Conservation (phyloP, 163 green algal genomes). For the Scenedesmus sp. region DNA sequence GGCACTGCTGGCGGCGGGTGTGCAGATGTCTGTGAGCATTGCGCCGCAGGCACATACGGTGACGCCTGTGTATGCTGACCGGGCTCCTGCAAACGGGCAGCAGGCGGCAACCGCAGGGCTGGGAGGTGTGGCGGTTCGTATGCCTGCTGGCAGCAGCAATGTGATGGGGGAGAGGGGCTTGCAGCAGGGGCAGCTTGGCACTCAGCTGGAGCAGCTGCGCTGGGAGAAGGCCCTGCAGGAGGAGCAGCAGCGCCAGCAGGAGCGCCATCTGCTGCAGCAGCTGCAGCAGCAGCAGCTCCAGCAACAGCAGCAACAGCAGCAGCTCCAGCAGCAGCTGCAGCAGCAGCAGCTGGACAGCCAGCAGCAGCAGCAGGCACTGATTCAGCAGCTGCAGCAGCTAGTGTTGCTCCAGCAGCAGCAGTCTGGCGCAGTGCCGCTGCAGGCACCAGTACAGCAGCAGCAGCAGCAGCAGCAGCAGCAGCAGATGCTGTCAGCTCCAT, state of each 20-base stretch:
- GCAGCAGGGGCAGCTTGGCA: neutral
- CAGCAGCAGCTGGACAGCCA: slow-evolving; percentile 17
- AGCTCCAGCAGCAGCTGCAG: neutral
- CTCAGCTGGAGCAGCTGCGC: neutral
- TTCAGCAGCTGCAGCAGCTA: slow-evolving; percentile 17
- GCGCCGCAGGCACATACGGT: neutral
- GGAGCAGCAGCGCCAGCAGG: slow-evolving; percentile 3
- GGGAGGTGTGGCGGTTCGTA: neutral
- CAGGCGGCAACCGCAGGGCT: neutral
- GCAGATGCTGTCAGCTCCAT: neutral
- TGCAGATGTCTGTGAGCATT: neutral
- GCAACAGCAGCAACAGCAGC: slow-evolving; percentile 6
- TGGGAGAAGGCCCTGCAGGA: slow-evolving; percentile 1
- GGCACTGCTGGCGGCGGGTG: neutral
- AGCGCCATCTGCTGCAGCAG: neutral
- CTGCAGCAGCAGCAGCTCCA: neutral
- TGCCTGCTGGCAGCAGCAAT: neutral
- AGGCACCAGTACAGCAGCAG: neutral
- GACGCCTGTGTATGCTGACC: neutral
- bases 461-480: neutral
- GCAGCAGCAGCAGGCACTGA: slow-evolving; percentile 21
- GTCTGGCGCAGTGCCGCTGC: no score
- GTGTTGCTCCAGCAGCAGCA: slow-evolving; percentile 20
- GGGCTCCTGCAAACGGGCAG: neutral
- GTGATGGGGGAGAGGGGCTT: neutral